These are phyloP conservation scores for Paramyrothecium roridum DNA, from an alignment of 2,329 filamentous ascomycete genomes.

Conservation along the genomic window DNA sequence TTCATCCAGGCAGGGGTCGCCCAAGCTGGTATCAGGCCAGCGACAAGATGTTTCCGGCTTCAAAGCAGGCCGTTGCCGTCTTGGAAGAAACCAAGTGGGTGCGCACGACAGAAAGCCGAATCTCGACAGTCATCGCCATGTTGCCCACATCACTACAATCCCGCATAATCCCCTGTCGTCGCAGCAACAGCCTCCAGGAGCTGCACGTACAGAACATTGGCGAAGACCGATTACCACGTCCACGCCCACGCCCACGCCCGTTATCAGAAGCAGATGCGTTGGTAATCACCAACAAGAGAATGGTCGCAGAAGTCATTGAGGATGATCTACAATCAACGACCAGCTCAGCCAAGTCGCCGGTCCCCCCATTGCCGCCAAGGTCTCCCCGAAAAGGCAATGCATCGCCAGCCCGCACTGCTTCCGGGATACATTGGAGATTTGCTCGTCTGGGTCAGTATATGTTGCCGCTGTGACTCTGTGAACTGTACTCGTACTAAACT, in stretches of 20 bases:
- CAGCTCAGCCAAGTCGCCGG: constrained; percentile 4
- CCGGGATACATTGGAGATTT: constrained; percentile 28
- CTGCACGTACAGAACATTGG: constrained; percentile 12
- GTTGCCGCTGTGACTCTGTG: no score
- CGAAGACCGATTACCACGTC: constrained; percentile 9
- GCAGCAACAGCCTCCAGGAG: constrained; percentile 30
- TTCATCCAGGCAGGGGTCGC: not conserved
- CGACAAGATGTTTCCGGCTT: not conserved
- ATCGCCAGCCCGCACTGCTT: constrained; percentile 19
- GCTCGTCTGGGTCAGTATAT: constrained; percentile 26
- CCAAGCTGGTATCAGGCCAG: not conserved
- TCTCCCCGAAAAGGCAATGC: constrained; percentile 11
- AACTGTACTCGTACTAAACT: not conserved
- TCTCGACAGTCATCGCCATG: constrained; percentile 50
- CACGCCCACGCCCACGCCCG: constrained; percentile 11
- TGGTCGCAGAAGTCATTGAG: constrained; percentile 10
- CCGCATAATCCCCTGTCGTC: constrained; percentile 44
- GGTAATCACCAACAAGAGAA: constrained; percentile 6
- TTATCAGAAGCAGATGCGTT: constrained; percentile 15
- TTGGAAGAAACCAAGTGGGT: constrained; percentile 26
- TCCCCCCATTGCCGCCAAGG: not conserved
- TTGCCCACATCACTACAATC: constrained; percentile 51
- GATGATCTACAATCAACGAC: constrained; percentile 2
- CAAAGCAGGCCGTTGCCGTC: constrained; percentile 11
- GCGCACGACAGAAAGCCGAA: constrained; percentile 26